Evolutionary conservation across 768 basidiomycete species (phyloP).

Genomic region (Rubroboletus satanas): DNA sequence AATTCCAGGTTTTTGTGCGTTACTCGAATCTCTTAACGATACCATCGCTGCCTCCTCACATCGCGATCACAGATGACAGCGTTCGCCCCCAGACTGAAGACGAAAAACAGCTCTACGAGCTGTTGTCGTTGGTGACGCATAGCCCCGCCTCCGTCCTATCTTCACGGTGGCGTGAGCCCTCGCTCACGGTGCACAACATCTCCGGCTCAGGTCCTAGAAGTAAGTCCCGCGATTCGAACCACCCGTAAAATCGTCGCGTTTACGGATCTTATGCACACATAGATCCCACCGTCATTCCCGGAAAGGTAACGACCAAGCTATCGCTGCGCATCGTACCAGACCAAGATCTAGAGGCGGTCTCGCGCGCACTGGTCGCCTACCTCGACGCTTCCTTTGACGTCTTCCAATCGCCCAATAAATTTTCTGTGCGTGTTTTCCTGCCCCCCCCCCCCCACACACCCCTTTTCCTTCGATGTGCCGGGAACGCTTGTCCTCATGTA

Average conservation of each 20-base stretch:
- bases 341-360: slow-evolving; percentile 73
- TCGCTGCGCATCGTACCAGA: slow-evolving; percentile 94
- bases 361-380: slow-evolving; percentile 54
- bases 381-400: slow-evolving; percentile 54
- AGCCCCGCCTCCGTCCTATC: slow-evolving; percentile 64
- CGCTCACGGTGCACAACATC: slow-evolving; percentile 83
- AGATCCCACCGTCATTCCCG: slow-evolving; percentile 90
- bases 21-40: not conserved
- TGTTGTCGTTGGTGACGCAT: slow-evolving; percentile 65
- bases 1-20: slow-evolving; percentile 82
- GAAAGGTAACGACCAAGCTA: slow-evolving; percentile 75
- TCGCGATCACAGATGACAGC: slow-evolving; percentile 52
- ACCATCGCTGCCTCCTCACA: not conserved
- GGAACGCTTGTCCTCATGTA: not conserved
- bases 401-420: slow-evolving; percentile 63
- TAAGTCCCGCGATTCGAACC: slow-evolving; percentile 32
- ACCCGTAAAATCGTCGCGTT: not conserved
- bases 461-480: not conserved
- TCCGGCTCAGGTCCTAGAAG: slow-evolving; percentile 79
- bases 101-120: slow-evolving; percentile 65
- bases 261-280: not conserved
- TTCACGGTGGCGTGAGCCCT: slow-evolving; percentile 86
- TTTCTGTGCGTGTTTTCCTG: slow-evolving; percentile 47
- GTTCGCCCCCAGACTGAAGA: slow-evolving; percentile 66
- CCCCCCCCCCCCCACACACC: too few relatives aligned